Evolutionary conservation across 2,329 filamentous ascomycete species (phyloP), one percentile per base, ranked within the genome.

Genomic region (Pyrenophora teres): DNA sequence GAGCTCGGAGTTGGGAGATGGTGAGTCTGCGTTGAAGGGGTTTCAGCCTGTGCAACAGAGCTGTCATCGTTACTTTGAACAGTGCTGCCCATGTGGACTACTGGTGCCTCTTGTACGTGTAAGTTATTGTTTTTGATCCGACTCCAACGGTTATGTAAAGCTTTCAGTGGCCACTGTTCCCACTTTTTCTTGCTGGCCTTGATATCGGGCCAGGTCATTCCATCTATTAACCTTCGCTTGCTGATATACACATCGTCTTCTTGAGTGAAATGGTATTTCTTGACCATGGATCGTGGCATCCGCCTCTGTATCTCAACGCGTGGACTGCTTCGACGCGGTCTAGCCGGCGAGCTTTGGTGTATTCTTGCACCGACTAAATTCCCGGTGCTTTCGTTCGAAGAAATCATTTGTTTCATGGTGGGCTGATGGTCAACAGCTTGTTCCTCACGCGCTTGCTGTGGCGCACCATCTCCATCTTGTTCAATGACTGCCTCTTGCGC

Each of bases 161-260:
- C 43, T 8, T 13, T 32, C 4, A 48, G 3, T 10, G 60, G 59
- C 64, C 61, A 68, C 3, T 50, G 12, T 13, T 44, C 54, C 65
- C 64, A 68, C 21, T 65, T 59, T 5, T 46, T 19, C 38, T 51
- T 57, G 32, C 64, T 59, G 2, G 42, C 56, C 13, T 54, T 57
- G 19, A 68, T 67, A 9, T 55, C 62, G 10, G 43, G 31, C 62
- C 67, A 75, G 0, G 68, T 49, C 1, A 61, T 46, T 23, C 68
- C 62, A 7, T 69, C 52, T 2, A 66, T 46, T 33, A 59, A 46
- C 35, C 54, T 71, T 13, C 64, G 60, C 47, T 68, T 59, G n/a
- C 72, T 62, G n/a, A 76, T 66, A 19, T 74, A 66, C 23, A 67
- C 52, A 31, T 74, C 65, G 16, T 76, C 71, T 36, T 70, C 68